phyloP scores from a whole-genome alignment of 2,329 filamentous ascomycete species.

The Dactylonectria macrodidyma region DNA sequence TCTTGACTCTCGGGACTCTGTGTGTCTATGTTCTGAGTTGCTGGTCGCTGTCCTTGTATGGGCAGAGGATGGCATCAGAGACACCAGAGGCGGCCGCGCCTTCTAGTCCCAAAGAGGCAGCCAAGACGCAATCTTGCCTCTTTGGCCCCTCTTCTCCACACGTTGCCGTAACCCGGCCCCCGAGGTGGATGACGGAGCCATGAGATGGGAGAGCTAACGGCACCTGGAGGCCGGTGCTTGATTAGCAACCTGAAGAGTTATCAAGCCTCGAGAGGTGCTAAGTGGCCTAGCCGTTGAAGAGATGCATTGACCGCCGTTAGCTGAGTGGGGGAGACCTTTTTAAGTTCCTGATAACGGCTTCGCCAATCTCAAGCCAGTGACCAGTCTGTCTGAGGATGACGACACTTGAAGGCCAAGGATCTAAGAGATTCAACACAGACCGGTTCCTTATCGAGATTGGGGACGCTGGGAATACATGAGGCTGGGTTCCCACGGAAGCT shows the following conservation, averaged over 20 bases:
- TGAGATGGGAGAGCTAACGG: background rate
- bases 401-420: background rate
- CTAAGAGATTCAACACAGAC: background rate
- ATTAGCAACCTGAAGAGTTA: background rate
- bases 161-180: slow-evolving; percentile 29
- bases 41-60: slow-evolving; percentile 10
- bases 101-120: slow-evolving; percentile 51
- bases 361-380: background rate
- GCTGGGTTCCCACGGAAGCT: too few relatives aligned
- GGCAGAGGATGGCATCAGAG: background rate
- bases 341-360: background rate
- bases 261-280: too few relatives aligned
- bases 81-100: slow-evolving; percentile 2
- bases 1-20: background rate
- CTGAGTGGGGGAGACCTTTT: background rate
- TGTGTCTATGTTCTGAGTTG: background rate
- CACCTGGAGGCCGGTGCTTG: background rate
- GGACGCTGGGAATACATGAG: background rate
- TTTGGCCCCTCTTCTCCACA: slow-evolving; percentile 29
- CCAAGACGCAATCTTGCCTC: slow-evolving; percentile 47
- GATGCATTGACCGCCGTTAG: too few relatives aligned
- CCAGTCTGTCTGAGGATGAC: background rate
- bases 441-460: background rate
- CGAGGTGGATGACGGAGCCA: slow-evolving; percentile 1
- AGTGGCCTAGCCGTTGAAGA: too few relatives aligned